Evolutionary conservation across 106 monocot genomes (phyloP).

Genomic region (Chionographis japonica): DNA sequence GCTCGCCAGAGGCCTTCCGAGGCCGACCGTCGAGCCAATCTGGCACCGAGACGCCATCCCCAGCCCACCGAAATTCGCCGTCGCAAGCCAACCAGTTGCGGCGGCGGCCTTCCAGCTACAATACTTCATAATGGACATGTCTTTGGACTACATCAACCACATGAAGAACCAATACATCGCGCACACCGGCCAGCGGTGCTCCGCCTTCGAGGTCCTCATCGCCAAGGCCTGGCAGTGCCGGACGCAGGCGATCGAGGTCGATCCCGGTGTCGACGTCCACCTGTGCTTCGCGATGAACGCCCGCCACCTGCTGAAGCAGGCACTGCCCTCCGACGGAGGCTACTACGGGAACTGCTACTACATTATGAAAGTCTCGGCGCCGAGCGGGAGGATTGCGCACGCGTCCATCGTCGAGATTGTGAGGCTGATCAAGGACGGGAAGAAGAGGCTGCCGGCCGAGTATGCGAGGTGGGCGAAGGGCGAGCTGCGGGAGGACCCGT

Average conservation of each 20-base stretch:
- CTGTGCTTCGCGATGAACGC: conserved; percentile 52
- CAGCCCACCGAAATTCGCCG: conserved; percentile 14
- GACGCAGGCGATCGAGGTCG: conserved; percentile 17
- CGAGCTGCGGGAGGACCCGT: conserved; percentile 36
- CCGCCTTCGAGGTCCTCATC: conserved; percentile 37
- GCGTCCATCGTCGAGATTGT: conserved; percentile 20
- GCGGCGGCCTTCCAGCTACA: conserved; percentile 16
- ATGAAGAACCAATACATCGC: conserved; percentile 24
- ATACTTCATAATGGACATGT: conserved; percentile 17
- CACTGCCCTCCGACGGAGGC: conserved; percentile 10
- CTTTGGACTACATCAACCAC: conserved; percentile 9
- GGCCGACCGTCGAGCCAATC: conserved; percentile 5
- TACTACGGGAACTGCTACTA: conserved; percentile 65
- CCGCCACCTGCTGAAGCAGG: conserved; percentile 26
- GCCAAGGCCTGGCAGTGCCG: conserved; percentile 47
- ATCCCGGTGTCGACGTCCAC: conserved; percentile 9
- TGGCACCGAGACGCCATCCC: conserved; percentile 29
- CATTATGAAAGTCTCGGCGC: no score
- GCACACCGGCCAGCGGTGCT: conserved; percentile 31
- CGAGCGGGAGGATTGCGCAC: not conserved
- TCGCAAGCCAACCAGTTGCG: conserved; percentile 9
- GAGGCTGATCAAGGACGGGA: conserved; percentile 29
- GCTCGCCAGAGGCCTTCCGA: conserved; percentile 10
- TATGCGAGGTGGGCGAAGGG: conserved; percentile 35
- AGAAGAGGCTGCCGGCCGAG: conserved; percentile 16